These are phyloP conservation scores for Eucalyptus pumila DNA, from an alignment of 345 rosid genomes.

Conservation along the genomic window DNA sequence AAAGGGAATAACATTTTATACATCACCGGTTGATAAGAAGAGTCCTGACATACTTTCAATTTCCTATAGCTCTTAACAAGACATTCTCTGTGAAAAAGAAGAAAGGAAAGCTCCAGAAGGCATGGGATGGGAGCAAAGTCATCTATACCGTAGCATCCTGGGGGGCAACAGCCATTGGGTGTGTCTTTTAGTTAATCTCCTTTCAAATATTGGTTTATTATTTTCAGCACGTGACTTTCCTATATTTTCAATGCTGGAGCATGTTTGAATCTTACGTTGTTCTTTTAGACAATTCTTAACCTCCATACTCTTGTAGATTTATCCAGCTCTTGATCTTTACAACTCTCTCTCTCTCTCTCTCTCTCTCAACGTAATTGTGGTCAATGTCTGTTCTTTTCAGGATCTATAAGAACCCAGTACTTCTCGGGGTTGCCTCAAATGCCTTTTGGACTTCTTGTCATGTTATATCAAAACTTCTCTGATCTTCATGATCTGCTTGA, in stretches of 20 bases:
- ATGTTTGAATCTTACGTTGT: not conserved
- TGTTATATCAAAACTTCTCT: constrained; percentile 77
- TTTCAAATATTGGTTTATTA: not conserved
- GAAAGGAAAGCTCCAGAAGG: constrained; percentile 87
- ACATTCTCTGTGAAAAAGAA: constrained; percentile 73
- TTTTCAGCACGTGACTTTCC: not conserved
- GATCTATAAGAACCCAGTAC: constrained; percentile 81
- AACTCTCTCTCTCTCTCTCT: not conserved
- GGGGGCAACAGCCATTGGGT: constrained; percentile 98
- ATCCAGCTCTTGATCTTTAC: not conserved
- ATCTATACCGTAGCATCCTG: constrained; percentile 92
- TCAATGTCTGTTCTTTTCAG: constrained; percentile 13
- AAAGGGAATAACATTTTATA: not conserved
- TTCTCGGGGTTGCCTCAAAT: constrained; percentile 62
- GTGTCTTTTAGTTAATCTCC: not conserved
- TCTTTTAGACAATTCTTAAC: not conserved
- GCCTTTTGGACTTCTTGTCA: constrained; percentile 87
- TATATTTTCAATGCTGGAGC: not conserved
- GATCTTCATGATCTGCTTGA: not conserved
- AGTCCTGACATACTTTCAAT: not conserved
- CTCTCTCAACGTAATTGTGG: not conserved
- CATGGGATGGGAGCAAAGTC: constrained; percentile 98
- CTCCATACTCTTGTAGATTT: not conserved
- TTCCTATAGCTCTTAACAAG: constrained; percentile 63
- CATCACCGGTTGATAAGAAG: not conserved